Percentiles rank a stretch among this genome's conserved stretches.
Conservation (phyloP, 2,329 filamentous ascomycete species). For the Aspergillus bombycis region DNA sequence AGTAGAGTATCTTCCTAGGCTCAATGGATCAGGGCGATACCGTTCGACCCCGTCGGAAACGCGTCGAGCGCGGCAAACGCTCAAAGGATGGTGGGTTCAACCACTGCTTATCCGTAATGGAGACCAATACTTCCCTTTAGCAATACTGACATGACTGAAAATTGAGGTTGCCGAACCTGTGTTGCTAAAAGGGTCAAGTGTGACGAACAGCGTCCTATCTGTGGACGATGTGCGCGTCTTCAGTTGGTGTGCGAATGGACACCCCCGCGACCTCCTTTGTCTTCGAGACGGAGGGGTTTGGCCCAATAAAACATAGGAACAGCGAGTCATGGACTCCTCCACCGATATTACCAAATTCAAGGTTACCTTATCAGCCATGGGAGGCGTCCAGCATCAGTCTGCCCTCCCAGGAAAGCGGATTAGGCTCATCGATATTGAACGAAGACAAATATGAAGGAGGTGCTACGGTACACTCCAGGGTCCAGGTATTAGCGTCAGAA, state of each 20-base stretch:
- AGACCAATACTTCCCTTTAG: neutral
- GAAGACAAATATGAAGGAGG: neutral
- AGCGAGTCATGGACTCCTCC: constrained; percentile 7
- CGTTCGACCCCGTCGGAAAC: constrained; percentile 8
- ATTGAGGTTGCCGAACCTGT: constrained; percentile 12
- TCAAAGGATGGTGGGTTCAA: constrained; percentile 13
- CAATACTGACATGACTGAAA: neutral
- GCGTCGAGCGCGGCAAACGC: constrained; percentile 13
- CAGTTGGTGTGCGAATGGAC: constrained; percentile 13
- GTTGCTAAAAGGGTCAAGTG: constrained; percentile 16
- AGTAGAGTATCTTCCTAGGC: neutral
- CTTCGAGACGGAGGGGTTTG: constrained; percentile 13
- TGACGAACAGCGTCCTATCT: constrained; percentile 13
- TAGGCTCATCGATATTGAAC: neutral
- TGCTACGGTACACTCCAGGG: neutral
- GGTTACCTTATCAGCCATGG: neutral
- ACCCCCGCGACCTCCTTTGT: constrained; percentile 8
- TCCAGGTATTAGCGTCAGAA: neutral
- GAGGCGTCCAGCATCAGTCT: neutral
- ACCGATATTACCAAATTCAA: constrained; percentile 5
- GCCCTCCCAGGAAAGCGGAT: neutral
- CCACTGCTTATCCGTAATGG: neutral
- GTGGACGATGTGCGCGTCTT: constrained; percentile 13
- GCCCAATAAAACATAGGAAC: constrained; percentile 14
- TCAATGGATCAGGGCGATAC: neutral